phyloP scores from a whole-genome alignment of 805 yeast genomes.

The Candida fluviatilis region DNA sequence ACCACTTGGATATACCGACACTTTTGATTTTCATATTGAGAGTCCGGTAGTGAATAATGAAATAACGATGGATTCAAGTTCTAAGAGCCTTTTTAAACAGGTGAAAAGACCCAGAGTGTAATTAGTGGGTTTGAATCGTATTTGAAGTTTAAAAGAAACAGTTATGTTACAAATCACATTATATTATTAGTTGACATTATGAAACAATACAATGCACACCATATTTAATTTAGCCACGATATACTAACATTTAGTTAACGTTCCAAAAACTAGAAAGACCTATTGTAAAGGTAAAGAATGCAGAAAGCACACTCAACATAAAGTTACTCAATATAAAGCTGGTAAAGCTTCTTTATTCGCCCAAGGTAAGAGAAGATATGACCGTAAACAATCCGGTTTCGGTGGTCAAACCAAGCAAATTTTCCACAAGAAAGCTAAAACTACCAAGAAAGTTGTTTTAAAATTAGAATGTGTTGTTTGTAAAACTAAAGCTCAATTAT shows the following conservation, averaged over 20 bases:
- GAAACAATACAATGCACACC: too few species aligned
- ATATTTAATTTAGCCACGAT: too few species aligned
- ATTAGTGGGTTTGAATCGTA: too few species aligned
- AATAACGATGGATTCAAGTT: too few species aligned
- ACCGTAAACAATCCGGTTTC: slow-evolving; percentile 99
- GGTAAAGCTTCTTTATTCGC: slow-evolving; percentile 99
- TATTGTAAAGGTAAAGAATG: slow-evolving; percentile 99
- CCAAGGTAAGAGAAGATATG: slow-evolving; percentile 99
- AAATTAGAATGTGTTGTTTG: slow-evolving; percentile 98
- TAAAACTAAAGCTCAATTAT: slow-evolving; percentile 97
- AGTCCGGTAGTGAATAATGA: too few species aligned
- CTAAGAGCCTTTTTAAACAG: too few species aligned
- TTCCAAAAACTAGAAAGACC: slow-evolving; percentile 99
- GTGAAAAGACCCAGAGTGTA: too few species aligned
- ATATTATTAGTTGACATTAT: too few species aligned
- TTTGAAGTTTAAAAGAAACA: too few species aligned
- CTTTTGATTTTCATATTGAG: too few species aligned
- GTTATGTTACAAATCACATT: too few species aligned
- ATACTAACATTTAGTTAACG: slow-evolving; percentile 86
- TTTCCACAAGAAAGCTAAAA: slow-evolving; percentile 99
- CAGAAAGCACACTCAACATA: slow-evolving; percentile 99
- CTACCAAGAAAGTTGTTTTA: slow-evolving; percentile 99
- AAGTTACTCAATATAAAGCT: slow-evolving; percentile 99
- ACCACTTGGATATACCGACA: too few species aligned
- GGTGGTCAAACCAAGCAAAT: slow-evolving; percentile 99